Base-by-base conservation (phyloP, 495 filamentous ascomycete species). In the Aspergillus saccharolyticus region DNA sequence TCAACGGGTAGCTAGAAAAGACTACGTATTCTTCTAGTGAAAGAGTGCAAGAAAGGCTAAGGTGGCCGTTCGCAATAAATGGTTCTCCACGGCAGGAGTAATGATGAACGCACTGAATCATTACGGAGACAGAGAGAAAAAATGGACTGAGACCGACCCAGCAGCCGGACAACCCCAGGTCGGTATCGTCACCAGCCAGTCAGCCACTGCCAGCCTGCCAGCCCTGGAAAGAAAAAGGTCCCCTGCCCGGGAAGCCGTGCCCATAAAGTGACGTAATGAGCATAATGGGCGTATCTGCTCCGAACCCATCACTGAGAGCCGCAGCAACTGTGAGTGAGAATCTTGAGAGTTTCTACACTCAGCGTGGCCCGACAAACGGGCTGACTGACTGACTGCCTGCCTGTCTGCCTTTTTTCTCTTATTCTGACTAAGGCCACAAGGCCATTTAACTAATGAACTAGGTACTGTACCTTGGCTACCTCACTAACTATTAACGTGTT, bases 181-280 rank as follows among this genome's bases (percentile, higher is more conserved):
- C 15, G 47, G 48, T 51, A 28, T 28, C 48, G 48, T 51, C 48
- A 51, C 21, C 28, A 19, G 53, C 17, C 33, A 30, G 33, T 22
- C 42, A 46, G 43, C 28, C 39, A 28, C 17, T n/a, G n/a, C n/a
- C n/a, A n/a, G n/a, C 24, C 18, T 21, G 21, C 3, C 24, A 16
- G 28, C 42, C n/a, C 25, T 46, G 2, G 28, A 6, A 7, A 16
- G 2, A n/a, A 6, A 7, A 16, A 22, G 1, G 16, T 46, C 53
- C 20, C 16, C 25, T 44, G 24, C 28, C 61, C 66, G 58, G 66
- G 63, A 63, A 66, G 59, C 63, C 63, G 63, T 39, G 10, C 4
- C 25, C 25, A 28, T 28, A 28, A 64, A 56, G 46, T 69, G 66
- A 69, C 66, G 66, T 69, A 69, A 69, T 50, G 33, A 39, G 6